Evolutionary conservation across 345 rosid species (phyloP), one percentile per base, ranked within the genome.

Genomic region (Citrus medica): DNA sequence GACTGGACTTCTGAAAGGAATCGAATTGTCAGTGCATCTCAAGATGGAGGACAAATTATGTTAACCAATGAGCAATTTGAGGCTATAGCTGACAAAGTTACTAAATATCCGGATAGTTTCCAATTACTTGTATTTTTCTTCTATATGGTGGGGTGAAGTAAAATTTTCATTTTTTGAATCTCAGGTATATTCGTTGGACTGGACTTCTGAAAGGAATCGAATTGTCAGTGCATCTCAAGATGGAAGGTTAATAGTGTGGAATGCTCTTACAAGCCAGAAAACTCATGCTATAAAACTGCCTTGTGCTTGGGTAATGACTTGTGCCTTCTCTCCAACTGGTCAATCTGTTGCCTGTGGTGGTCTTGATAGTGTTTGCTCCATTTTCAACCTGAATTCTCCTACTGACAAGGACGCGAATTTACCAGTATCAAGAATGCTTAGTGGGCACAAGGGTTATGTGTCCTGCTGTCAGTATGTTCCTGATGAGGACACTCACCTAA

Each of bases 311-410:
- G 98, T 96, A 80, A 96, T 93, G 99, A 90, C 99, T 13, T 94
- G 99, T 83, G 99, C 98, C 55, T 96, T 96, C 86, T 93, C 98
- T 67, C 97, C 99, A 1, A 87, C 87, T 53, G 94, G 98, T 78
- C 99, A 94, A 73, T 89, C 94, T 3, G 98, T 97, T 83, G 97
- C 99, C 38, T 92, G 97, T 80, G 99, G 99, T 59, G 99, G 99
- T 78, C 95, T 94, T 73, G 99, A 97, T 78, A 93, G 96, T 72
- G 88, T 87, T 27, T 94, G 98, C 84, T 92, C 99, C 63, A 94
- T 97, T 82, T 93, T 97, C 83, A 94, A 91, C 86, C 89, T 97
- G 67, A 97, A 90, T 86, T 89, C 97, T 7, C 86, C 92, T 5
- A 85, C 93, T 4, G 99, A 97, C 27, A 94, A 79, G 86, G 98